Conservation (phyloP, 495 filamentous ascomycete species). For the Aspergillus baeticus region DNA sequence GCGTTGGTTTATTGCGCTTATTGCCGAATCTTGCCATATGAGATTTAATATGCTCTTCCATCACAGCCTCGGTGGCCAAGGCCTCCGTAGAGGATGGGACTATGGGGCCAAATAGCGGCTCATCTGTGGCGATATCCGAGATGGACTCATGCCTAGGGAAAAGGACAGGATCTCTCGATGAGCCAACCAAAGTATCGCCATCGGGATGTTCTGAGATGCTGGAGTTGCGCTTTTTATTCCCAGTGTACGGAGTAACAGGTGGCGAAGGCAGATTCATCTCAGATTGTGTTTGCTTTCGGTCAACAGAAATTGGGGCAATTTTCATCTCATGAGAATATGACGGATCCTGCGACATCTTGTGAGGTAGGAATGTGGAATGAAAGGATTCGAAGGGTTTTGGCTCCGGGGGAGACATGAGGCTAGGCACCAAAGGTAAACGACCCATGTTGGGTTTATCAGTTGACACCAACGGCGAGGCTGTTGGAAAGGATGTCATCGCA, state of each 20-base stretch:
- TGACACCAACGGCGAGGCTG: conserved; percentile 22
- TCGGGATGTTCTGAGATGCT: conserved; percentile 41
- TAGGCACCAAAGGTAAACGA: conserved; percentile 53
- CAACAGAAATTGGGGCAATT: conserved; percentile 48
- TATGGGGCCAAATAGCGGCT: conserved; percentile 55
- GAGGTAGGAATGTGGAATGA: conserved; percentile 36
- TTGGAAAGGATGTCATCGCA: conserved; percentile 30
- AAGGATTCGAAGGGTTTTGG: conserved; percentile 62
- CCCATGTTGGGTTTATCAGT: conserved; percentile 42
- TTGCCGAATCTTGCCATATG: conserved; percentile 55
- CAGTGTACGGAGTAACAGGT: conserved; percentile 66
- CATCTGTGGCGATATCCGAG: conserved; percentile 45
- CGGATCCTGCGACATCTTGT: conserved; percentile 29
- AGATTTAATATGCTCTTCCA: conserved; percentile 66
- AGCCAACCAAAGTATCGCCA: conserved; percentile 29
- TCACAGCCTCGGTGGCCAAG: conserved; percentile 52
- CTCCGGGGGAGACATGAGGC: conserved; percentile 76
- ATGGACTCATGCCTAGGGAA: conserved; percentile 52
- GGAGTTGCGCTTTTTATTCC: conserved; percentile 51
- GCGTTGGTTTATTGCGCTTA: conserved; percentile 60
- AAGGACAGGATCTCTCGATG: conserved; percentile 59
- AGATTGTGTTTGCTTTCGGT: conserved; percentile 47
- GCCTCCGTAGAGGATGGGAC: conserved; percentile 42
- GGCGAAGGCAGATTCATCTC: conserved; percentile 63
- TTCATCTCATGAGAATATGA: conserved; percentile 43